phyloP scores from a whole-genome alignment of 108 stramenopile genomes.

The Schizochytrium sp. region DNA sequence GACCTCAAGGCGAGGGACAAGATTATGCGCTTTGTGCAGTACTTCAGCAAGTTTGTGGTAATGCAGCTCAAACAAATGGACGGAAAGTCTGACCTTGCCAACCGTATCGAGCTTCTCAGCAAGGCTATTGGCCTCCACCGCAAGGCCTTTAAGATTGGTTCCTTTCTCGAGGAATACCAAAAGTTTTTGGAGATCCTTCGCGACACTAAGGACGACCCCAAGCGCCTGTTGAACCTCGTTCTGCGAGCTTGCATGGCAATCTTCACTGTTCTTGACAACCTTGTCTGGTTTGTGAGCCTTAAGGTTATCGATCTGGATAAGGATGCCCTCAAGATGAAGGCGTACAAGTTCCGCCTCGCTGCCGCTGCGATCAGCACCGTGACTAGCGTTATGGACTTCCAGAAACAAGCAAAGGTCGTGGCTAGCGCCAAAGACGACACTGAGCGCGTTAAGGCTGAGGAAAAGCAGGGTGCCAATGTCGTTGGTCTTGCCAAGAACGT shows the following conservation, averaged over 20 bases:
- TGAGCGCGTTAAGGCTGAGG: conserved; percentile 59
- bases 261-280: conserved; percentile 12
- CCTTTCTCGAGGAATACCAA: conserved; percentile 44
- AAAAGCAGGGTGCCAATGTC: conserved; percentile 42
- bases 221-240: conserved; percentile 4
- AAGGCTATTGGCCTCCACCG: conserved; percentile 53
- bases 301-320: conserved; percentile 45
- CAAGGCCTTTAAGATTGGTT: conserved; percentile 53
- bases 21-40: conserved; percentile 56
- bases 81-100: conserved; percentile 47
- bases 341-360: conserved; percentile 21
- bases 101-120: conserved; percentile 40
- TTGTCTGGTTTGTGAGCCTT: conserved; percentile 14
- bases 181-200: conserved; percentile 37
- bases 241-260: conserved; percentile 56
- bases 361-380: conserved; percentile 44
- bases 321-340: conserved; percentile 55
- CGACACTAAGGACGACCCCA: conserved; percentile 31
- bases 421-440: conserved; percentile 28
- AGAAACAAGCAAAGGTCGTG: conserved; percentile 48
- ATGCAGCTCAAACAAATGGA: background rate
- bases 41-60: conserved; percentile 25
- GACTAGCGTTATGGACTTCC: conserved; percentile 29
- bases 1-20: conserved; percentile 61
- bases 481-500: conserved; percentile 58